Percentiles rank a stretch among this genome's conserved stretches.
These are phyloP conservation scores for Vitis hybrid DNA, from an alignment of 177 flowering plant genomes.

Conservation along the genomic window DNA sequence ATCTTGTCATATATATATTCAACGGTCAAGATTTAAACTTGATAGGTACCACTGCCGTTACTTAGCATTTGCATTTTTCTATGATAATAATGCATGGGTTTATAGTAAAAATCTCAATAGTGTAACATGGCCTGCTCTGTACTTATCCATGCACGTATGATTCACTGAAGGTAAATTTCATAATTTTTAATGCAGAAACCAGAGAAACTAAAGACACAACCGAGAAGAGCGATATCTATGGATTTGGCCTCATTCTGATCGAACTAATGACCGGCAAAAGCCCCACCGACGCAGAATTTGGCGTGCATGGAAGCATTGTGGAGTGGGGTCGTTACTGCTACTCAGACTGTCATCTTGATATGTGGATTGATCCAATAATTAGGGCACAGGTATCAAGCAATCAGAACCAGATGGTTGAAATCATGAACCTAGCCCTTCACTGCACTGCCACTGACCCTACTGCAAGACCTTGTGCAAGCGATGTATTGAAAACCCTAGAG, in stretches of 20 bases:
- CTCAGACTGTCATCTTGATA: constrained; percentile 65
- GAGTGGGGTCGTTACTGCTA: constrained; percentile 86
- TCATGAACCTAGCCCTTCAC: constrained; percentile 70
- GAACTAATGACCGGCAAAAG: constrained; percentile 68
- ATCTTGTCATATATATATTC: no score
- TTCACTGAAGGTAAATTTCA: not conserved
- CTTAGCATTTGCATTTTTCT: no score
- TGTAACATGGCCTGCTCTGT: not conserved
- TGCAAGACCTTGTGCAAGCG: constrained; percentile 51
- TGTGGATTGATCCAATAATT: constrained; percentile 63
- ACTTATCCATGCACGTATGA: constrained; percentile 13
- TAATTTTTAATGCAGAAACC: constrained; percentile 34
- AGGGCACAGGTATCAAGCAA: constrained; percentile 24
- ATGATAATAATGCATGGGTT: no score
- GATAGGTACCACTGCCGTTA: no score
- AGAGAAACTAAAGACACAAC: constrained; percentile 38
- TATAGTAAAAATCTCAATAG: no score
- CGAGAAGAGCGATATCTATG: constrained; percentile 63
- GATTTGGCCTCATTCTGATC: constrained; percentile 68
- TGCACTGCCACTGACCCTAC: constrained; percentile 67
- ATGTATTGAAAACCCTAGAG: constrained; percentile 41
- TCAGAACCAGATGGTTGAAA: constrained; percentile 54
- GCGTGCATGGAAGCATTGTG: constrained; percentile 47
- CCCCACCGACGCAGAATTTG: constrained; percentile 44
- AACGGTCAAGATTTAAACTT: no score